phyloP scores from a whole-genome alignment of 331 rosid genomes.

The Acacia concinna region DNA sequence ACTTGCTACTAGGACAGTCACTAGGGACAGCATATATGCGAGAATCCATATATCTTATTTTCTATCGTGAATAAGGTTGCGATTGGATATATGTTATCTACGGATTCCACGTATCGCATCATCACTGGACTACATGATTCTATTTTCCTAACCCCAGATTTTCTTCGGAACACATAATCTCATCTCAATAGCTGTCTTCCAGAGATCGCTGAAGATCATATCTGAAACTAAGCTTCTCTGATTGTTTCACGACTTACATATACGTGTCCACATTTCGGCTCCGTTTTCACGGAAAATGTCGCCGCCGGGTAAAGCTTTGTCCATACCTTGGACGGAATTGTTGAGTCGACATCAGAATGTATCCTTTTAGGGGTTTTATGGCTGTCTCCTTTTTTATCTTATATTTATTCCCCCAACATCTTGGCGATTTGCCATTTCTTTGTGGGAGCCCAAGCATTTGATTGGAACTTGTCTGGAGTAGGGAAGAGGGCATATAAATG shows the following conservation, averaged over 20 bases:
- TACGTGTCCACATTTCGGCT: conserved; percentile 7
- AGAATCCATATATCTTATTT: conserved; percentile 32
- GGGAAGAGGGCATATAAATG: conserved; percentile 20
- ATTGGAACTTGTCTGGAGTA: conserved; percentile 29
- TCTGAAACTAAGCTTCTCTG: background rate
- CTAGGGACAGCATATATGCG: background rate
- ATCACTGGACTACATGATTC: conserved; percentile 16
- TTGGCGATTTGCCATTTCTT: background rate
- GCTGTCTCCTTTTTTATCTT: background rate
- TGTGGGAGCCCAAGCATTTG: conserved; percentile 25
- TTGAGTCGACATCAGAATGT: conserved; percentile 32
- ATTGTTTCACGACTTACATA: background rate
- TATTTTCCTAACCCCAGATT: conserved; percentile 22
- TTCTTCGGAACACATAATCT: background rate
- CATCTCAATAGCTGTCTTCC: background rate
- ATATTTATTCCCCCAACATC: conserved; percentile 25
- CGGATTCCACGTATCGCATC: conserved; percentile 19
- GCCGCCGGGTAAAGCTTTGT: background rate
- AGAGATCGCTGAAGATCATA: background rate
- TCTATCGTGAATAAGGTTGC: background rate
- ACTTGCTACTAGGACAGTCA: background rate
- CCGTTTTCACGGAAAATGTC: background rate
- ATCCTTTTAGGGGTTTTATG: conserved; percentile 28
- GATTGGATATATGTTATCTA: conserved; percentile 2
- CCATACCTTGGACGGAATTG: background rate